These are phyloP conservation scores for Venturia carpophila DNA, from an alignment of 2,329 filamentous ascomycete species.

Conservation along the genomic window DNA sequence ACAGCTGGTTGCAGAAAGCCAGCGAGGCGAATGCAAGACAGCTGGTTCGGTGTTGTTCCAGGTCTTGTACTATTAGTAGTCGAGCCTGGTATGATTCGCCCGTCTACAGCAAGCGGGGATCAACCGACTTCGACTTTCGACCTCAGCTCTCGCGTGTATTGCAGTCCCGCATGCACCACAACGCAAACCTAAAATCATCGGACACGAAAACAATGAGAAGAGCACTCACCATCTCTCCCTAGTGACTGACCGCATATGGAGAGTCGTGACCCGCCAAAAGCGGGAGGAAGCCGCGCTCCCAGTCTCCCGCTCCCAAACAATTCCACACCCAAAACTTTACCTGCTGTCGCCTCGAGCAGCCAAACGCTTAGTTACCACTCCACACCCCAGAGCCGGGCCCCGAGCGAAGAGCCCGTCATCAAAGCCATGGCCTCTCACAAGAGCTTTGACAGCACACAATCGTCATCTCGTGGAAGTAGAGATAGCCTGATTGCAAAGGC, in stretches of 20 bases:
- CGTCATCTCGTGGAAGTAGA: slow-evolving; percentile 14
- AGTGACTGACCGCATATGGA: neutral
- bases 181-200: neutral
- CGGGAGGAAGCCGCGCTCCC: neutral
- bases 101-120: neutral
- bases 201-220: neutral
- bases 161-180: neutral
- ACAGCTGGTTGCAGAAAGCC: neutral
- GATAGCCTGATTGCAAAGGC: slow-evolving; percentile 16
- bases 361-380: neutral
- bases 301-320: neutral
- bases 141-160: neutral
- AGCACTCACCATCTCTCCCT: neutral
- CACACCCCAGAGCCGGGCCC: neutral
- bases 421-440: slow-evolving; percentile 13
- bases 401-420: neutral
- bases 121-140: neutral
- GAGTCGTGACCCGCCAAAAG: slow-evolving; percentile 1
- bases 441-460: slow-evolving; percentile 14
- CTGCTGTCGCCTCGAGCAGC: neutral
- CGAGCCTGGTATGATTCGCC: neutral
- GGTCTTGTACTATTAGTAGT: neutral
- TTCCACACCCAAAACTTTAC: slow-evolving; percentile 3
- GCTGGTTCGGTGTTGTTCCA: neutral
- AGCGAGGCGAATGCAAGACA: neutral